Evolutionary conservation across 305 asterid species (phyloP).

Genomic region (Rubia peregrina): DNA sequence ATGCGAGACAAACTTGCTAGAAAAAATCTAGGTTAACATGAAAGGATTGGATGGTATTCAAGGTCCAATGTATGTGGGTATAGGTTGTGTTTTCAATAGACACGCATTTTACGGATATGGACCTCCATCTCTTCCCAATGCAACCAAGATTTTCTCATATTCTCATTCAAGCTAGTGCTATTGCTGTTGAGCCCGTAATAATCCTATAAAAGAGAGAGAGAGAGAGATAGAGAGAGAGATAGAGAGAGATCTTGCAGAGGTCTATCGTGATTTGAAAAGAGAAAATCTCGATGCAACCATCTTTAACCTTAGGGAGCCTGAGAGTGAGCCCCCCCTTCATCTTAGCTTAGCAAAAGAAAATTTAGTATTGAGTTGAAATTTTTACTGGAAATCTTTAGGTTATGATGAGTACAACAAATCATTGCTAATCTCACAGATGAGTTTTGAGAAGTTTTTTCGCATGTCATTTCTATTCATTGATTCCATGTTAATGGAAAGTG

Average conservation of each 20-base stretch:
- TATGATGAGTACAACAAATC: conserved; percentile 91
- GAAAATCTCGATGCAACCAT: conserved; percentile 94
- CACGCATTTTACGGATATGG: conserved; percentile 98
- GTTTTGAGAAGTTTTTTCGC: conserved; percentile 94
- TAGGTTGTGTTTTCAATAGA: conserved; percentile 86
- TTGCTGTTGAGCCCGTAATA: conserved; percentile 74
- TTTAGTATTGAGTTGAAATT: conserved; percentile 14
- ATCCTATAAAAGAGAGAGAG: conserved; percentile 73
- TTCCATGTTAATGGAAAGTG: conserved; percentile 88
- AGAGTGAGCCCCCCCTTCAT: conserved; percentile 48
- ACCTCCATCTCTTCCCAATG: conserved; percentile 52
- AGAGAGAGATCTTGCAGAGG: conserved; percentile 52
- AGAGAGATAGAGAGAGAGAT: too few species aligned
- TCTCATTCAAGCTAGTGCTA: conserved; percentile 54
- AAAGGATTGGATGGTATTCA: conserved; percentile 97
- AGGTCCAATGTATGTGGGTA: conserved; percentile 97
- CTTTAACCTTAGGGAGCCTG: conserved; percentile 88
- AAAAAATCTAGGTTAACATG: conserved; percentile 76
- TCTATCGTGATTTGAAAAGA: conserved; percentile 84
- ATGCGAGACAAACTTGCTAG: conserved; percentile 4
- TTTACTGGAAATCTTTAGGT: conserved; percentile 31
- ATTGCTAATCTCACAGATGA: conserved; percentile 81
- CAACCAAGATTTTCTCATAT: conserved; percentile 53
- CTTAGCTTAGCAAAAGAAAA: not conserved
- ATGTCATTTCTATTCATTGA: conserved; percentile 79